phyloP scores from a whole-genome alignment of 2,329 filamentous ascomycete species.

The Claviceps quebecensis region DNA sequence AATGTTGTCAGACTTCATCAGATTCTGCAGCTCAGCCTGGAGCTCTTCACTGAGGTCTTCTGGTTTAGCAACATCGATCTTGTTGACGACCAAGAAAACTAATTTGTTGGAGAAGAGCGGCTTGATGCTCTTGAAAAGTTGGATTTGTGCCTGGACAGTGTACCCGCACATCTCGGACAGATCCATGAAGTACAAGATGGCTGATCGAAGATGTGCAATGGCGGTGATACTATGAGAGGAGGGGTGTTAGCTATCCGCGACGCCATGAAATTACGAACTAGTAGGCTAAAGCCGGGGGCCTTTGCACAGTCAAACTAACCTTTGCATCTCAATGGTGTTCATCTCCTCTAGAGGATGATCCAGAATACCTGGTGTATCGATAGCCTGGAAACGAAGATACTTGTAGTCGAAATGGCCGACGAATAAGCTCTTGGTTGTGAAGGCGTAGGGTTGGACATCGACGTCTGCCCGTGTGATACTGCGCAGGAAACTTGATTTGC shows the following conservation, averaged over 20 bases:
- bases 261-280: not conserved
- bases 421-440: constrained; percentile 95
- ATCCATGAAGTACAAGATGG: constrained; percentile 97
- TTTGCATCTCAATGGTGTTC: constrained; percentile 99
- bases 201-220: constrained; percentile 88
- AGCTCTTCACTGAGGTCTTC: constrained; percentile 74
- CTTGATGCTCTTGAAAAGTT: constrained; percentile 92
- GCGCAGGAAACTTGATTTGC: constrained; percentile 91
- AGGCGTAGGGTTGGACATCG: constrained; percentile 93
- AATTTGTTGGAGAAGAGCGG: constrained; percentile 95
- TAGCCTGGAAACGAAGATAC: constrained; percentile 49
- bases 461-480: constrained; percentile 90
- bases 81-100: constrained; percentile 94
- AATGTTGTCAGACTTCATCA: constrained; percentile 78
- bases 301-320: constrained; percentile 7
- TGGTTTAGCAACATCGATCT: constrained; percentile 82
- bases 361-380: constrained; percentile 96
- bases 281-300: not conserved
- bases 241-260: not conserved
- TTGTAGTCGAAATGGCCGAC: constrained; percentile 98
- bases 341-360: constrained; percentile 97
- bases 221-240: constrained; percentile 60
- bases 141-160: constrained; percentile 81
- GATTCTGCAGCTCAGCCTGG: constrained; percentile 61
- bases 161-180: constrained; percentile 94